Evolutionary conservation across 768 basidiomycete genomes (phyloP), one percentile per base, ranked within the genome.

Genomic region (Mycena galopus): DNA sequence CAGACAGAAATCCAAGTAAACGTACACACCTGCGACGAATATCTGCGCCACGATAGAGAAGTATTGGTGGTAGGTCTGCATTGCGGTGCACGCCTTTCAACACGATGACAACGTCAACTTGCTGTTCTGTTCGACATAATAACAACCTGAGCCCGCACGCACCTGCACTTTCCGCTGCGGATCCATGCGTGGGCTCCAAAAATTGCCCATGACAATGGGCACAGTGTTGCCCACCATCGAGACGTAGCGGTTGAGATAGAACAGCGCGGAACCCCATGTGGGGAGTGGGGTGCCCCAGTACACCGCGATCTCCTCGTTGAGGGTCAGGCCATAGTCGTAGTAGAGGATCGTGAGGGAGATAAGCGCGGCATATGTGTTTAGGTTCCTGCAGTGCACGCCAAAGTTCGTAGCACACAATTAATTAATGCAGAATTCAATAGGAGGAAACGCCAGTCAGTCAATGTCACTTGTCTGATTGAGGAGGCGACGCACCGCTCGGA

Each of bases 1-100:
- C 35, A 16, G 12, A 30, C 42, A 44, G 9, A 42, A 27, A 33
- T 14, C 29, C 35, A 10, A 17, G 25, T n/a, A n/a, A n/a, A n/a
- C n/a, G n/a, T n/a, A 79, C 82, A 35, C 65, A 83, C 84, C 74
- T 27, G 80, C 82, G 27, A 84, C 79, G 33, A 82, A 68, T 23
- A 79, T 32, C 63, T 86, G 85, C n/a, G 81, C 77, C 10, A 76
- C 67, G 23, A 85, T 71, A 8, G 79, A 73, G 14, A 82, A 78
- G 67, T 77, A 82, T 63, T 82, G 82, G 64, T 85, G 84, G 59
- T 79, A 85, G 0, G 74, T 69, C 56, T 82, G 80, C 11, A 85
- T 65, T 3, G 39, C 50, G 14, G 72, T 73, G 67, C 85, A 86
- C 1, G 33, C n/a, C 57, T 58, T 11, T 16, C 47, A 51, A 50